Evolutionary conservation across 495 filamentous ascomycete species (phyloP), one percentile per base, ranked within the genome.

Genomic region (Lindgomyces ingoldianus): DNA sequence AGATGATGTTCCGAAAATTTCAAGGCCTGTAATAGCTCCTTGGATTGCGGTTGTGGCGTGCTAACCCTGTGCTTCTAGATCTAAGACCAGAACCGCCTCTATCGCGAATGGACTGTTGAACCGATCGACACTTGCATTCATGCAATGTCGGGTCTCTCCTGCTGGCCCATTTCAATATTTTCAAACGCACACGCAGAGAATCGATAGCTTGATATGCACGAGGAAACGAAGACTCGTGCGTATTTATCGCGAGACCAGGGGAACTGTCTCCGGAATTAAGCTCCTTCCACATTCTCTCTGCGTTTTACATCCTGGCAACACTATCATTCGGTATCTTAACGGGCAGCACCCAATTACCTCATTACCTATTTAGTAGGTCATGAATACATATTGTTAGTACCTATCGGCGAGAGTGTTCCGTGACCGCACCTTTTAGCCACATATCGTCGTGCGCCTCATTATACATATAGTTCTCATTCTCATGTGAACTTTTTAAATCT

Each of bases 31-130:
- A n/a, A n/a, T n/a, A n/a, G n/a, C n/a, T 64, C 36, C 30, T 57
- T n/a, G 21, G 24, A 8, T n/a, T 47, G 26, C 57, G 56, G 56
- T 10, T 11, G 56, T 59, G 56, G 56, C 47, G 22, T 46, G 42
- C 3, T 19, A 14, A n/a, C 16, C 16, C 14, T 4, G 4, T 3
- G n/a, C 2, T 19, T 25, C 27, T 8, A n/a, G 27, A 9, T 49
- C 18, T 49, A 24, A 19, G 46, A 24, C 22, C 27, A 4, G n/a
- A 19, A 49, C 22, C 6, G 46, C 46, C 21, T 11, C 42, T 3
- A 46, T 14, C 22, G 22, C 22, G 16, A 19, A 4, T 19, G 44
- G n/a, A 18, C 4, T 46, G 44, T 18, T 3, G n/a, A 46, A 4
- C 44, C 16, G 46, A 24, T 25, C 21, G 46, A 10, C 18, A 19